Conservation (phyloP, 345 rosid genomes). For the Arabis hirsuta region DNA sequence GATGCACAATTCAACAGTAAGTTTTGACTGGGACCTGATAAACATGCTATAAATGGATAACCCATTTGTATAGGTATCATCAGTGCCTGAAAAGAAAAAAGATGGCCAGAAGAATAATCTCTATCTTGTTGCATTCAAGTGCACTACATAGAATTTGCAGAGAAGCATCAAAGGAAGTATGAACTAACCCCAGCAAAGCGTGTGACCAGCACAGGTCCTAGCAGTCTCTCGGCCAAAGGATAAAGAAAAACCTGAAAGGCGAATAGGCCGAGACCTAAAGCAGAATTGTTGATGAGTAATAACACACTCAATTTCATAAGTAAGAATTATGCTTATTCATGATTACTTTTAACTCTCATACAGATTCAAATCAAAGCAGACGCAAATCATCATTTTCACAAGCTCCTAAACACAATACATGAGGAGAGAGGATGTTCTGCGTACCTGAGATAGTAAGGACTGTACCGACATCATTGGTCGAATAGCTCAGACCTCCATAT, state of each 20-base stretch:
- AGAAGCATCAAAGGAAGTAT: slow-evolving; percentile 11
- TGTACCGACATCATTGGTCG: slow-evolving; percentile 71
- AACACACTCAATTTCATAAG: background rate
- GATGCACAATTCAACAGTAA: slow-evolving; percentile 66
- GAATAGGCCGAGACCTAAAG: slow-evolving; percentile 77
- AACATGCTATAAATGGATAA: slow-evolving; percentile 63
- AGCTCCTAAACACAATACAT: slow-evolving; percentile 11
- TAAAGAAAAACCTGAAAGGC: slow-evolving; percentile 65
- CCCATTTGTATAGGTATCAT: slow-evolving; percentile 70
- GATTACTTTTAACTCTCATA: slow-evolving; percentile 2
- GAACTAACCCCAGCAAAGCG: slow-evolving; percentile 70
- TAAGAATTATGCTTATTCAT: slow-evolving; percentile 5
- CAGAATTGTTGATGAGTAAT: slow-evolving; percentile 33
- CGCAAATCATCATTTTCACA: too few species aligned
- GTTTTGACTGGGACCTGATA: slow-evolving; percentile 64
- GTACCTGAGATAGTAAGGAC: slow-evolving; percentile 84
- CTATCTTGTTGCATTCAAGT: slow-evolving; percentile 12
- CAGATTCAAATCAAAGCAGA: background rate
- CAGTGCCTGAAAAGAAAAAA: slow-evolving; percentile 52
- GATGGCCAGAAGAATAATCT: slow-evolving; percentile 11
- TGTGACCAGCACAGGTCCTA: slow-evolving; percentile 61
- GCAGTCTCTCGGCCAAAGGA: slow-evolving; percentile 60
- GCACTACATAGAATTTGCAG: background rate
- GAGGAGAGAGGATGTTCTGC: background rate
- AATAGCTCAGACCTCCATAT: slow-evolving; percentile 72